Conservation (phyloP, 345 rosid genomes). For the Eucalyptus marginata region DNA sequence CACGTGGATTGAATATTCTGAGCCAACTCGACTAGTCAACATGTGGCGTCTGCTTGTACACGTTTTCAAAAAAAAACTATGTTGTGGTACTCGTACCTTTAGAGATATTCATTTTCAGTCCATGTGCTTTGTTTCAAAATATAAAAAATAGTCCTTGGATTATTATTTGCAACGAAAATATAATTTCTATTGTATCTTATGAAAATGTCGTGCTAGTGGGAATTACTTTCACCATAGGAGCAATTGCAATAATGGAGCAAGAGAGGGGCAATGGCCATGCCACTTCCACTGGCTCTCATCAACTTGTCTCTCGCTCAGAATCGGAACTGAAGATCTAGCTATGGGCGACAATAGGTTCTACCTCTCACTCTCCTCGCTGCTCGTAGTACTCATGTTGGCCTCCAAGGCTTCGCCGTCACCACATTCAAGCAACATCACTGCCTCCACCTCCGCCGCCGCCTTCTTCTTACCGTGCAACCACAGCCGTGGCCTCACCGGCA, state of each 20-base stretch:
- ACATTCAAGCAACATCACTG: neutral
- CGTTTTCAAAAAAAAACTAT: no score
- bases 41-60: rapidly evolving
- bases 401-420: neutral
- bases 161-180: neutral
- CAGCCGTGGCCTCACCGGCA: neutral
- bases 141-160: neutral
- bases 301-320: neutral
- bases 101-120: neutral
- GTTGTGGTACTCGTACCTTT: rapidly evolving
- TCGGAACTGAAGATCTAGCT: neutral
- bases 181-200: neutral
- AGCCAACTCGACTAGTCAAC: rapidly evolving
- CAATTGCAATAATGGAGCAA: neutral
- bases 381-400: neutral
- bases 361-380: neutral
- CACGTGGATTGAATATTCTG: no score
- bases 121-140: neutral
- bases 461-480: neutral
- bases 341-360: neutral
- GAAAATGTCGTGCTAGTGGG: neutral
- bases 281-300: neutral
- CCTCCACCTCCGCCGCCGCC: neutral
- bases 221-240: neutral
- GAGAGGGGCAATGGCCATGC: neutral